A percentile compares a stretch with the other conserved stretches of the same genome.
These are phyloP conservation scores for Solanum raphanifolium DNA, from an alignment of 257 asterid species.

Conservation along the genomic window DNA sequence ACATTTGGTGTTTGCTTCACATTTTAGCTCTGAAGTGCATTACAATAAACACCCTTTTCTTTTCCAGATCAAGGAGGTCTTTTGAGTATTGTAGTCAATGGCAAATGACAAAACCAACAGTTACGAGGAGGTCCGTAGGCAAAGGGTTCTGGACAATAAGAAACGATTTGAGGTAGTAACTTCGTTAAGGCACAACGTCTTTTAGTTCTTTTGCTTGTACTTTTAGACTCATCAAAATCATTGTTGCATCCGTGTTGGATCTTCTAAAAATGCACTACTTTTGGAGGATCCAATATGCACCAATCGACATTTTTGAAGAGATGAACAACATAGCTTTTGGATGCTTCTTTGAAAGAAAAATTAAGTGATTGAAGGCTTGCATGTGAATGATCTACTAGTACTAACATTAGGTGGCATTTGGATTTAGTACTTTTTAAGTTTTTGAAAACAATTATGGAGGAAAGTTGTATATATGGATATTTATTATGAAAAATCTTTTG, in stretches of 20 bases:
- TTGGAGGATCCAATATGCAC: neutral
- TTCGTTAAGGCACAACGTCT: neutral
- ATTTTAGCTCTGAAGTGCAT: neutral
- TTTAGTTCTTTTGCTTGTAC: neutral
- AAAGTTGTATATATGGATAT: neutral
- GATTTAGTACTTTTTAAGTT: neutral
- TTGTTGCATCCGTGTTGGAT: neutral
- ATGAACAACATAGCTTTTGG: neutral
- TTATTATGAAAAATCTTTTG: neutral
- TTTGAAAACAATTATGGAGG: neutral
- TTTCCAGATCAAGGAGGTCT: conserved; percentile 5
- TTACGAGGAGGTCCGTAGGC: conserved; percentile 68
- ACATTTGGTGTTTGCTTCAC: neutral
- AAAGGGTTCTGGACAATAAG: conserved; percentile 62
- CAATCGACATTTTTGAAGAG: neutral
- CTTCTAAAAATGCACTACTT: neutral
- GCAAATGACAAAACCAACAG: conserved; percentile 26
- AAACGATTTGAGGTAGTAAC: conserved; percentile 57
- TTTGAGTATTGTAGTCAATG: conserved; percentile 20
- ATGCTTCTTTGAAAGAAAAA: neutral
- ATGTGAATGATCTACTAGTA: neutral
- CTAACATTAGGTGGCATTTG: neutral
- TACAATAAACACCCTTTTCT: neutral
- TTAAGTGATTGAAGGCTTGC: neutral
- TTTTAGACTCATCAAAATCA: neutral